phyloP scores from a whole-genome alignment of 164 flowering plant genomes.

The Vitis rotundifolia region DNA sequence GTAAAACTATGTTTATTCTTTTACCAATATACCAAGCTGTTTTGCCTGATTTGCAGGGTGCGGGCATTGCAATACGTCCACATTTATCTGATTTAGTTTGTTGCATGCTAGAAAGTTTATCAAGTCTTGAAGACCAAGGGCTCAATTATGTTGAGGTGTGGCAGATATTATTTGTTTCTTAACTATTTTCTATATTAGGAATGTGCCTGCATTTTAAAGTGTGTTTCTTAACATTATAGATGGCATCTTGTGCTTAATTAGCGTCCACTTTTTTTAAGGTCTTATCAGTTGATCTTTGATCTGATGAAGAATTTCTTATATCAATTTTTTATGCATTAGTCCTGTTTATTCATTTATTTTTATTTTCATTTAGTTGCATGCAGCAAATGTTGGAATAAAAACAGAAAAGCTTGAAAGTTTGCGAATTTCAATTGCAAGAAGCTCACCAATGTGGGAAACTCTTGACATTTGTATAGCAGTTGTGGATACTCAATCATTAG shows the following conservation, averaged over 20 bases:
- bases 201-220: no score
- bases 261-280: neutral
- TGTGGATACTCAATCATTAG: conserved; percentile 70
- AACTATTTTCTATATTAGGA: no score
- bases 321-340: neutral
- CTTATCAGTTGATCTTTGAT: no score
- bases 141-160: conserved; percentile 95
- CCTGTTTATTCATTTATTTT: conserved; percentile 3
- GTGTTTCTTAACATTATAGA: no score
- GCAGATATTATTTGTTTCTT: conserved; percentile 1
- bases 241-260: neutral
- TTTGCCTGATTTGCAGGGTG: conserved; percentile 58
- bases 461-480: conserved; percentile 84
- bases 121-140: conserved; percentile 98
- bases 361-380: conserved; percentile 67
- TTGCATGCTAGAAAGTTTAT: conserved; percentile 98
- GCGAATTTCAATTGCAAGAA: conserved; percentile 88
- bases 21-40: neutral
- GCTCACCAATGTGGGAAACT: conserved; percentile 99
- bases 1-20: neutral
- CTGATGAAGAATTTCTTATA: no score
- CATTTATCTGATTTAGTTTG: conserved; percentile 87
- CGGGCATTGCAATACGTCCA: conserved; percentile 87
- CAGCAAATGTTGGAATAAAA: conserved; percentile 80
- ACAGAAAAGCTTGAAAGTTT: conserved; percentile 91